Evolutionary conservation across 192 early-diverging fungal species (phyloP), one percentile per base, ranked within the genome.

Genomic region (Jimgerdemannia flammicorona): DNA sequence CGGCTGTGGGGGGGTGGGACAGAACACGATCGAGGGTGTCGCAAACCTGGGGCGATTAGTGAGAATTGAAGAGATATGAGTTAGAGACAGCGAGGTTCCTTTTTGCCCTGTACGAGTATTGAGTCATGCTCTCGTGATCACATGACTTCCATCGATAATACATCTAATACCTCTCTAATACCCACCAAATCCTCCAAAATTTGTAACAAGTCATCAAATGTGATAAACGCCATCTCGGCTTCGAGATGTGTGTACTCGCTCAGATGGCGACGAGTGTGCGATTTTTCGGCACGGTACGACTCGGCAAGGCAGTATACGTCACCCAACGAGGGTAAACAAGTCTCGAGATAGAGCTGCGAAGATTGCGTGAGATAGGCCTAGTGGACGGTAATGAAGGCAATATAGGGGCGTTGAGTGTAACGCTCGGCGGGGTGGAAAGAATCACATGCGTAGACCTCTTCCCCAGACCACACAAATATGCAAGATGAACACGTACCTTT

Each of bases 311-410:
- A 96, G 88, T 93, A 99, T 29, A 96, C 96, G 78, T 96, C 96
- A 67, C 98, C 98, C 78, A 99, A 80, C 11, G 97, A 91, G 66
- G 98, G 95, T 70, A 99, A 87, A 72, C 90, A 92, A 3, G 98
- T 98, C 83, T 99, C 98, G 64, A 99, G 87, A 79, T 99, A 99
- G 72, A 99, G 90, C 86, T 99, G 98, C 64, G 97, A 98, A 40
- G 95, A 96, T 87, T 99, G 98, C 3, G 98, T 99, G 81, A 99
- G 88, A 82, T 97, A 99, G 7, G 97, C 97, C 83, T 89, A 76
- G 49, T 59, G 49, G 49, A 59, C 14, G 6, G 14, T 59, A 29
- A 29, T 29, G 29, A 29, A 29, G 29, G 29, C 49, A 14, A 59
- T 59, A 59, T 59, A 59, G 49, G 49, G 14, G 29, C 29, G 29